Evolutionary conservation across 441 rosid genomes (phyloP).

Genomic region (Syzygium syzygioides): DNA sequence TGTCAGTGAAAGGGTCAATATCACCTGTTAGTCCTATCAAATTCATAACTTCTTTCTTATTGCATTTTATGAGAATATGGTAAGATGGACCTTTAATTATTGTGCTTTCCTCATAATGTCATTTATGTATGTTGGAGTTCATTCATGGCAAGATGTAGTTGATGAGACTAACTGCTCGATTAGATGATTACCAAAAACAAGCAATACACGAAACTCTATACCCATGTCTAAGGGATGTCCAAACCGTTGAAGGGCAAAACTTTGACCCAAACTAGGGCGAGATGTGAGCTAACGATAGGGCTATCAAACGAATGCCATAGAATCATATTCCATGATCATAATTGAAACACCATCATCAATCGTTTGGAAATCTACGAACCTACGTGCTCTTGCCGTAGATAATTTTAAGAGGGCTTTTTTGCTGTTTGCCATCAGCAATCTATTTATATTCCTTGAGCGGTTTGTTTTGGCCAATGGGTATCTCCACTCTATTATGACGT

Average conservation of each 20-base stretch:
- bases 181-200: neutral
- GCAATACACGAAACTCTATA: neutral
- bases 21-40: neutral
- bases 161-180: neutral
- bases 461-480: neutral
- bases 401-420: no score
- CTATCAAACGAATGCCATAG: neutral
- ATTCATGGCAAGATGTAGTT: neutral
- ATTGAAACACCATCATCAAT: neutral
- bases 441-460: no score
- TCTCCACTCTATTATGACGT: neutral
- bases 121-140: neutral
- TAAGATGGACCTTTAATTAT: neutral
- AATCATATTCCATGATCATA: rapidly evolving
- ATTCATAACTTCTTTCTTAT: neutral
- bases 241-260: no score
- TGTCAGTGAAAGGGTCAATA: neutral
- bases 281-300: neutral
- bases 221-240: no score
- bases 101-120: neutral
- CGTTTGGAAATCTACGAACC: neutral
- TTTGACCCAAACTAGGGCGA: no score
- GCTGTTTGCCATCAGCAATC: no score
- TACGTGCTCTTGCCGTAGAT: neutral
- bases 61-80: neutral